phyloP scores from a whole-genome alignment of 73 alveolate species.

The Paramecium caudatum region DNA sequence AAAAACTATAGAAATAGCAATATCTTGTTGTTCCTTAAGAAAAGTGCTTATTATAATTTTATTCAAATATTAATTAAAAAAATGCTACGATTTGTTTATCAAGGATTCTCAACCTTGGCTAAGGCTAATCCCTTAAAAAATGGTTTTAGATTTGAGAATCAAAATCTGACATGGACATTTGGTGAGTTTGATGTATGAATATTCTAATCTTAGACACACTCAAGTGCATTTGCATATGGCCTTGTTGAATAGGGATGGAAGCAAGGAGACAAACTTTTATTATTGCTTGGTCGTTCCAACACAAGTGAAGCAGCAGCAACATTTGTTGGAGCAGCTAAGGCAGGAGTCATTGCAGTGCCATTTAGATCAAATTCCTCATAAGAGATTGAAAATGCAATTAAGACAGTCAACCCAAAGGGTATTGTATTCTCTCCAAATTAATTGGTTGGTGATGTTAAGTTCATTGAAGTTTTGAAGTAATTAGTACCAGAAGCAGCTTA shows the following conservation, averaged over 20 bases:
- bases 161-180: constrained; percentile 76
- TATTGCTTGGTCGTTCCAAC: constrained; percentile 69
- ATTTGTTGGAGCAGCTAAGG: constrained; percentile 77
- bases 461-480: constrained; percentile 56
- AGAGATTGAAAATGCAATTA: constrained; percentile 72
- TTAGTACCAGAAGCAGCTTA: constrained; percentile 67
- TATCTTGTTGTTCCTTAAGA: no score
- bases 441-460: constrained; percentile 50
- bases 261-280: constrained; percentile 73
- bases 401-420: constrained; percentile 71
- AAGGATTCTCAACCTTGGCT: constrained; percentile 49
- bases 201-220: constrained; percentile 46
- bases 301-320: constrained; percentile 74
- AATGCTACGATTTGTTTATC: constrained; percentile 46
- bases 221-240: constrained; percentile 78
- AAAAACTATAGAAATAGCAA: no score
- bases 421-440: constrained; percentile 71
- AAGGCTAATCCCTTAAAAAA: constrained; percentile 38
- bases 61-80: no score
- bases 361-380: constrained; percentile 53
- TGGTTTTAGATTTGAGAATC: constrained; percentile 76
- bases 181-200: constrained; percentile 73
- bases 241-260: constrained; percentile 75
- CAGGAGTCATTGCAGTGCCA: constrained; percentile 76
- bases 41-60: no score